phyloP scores from a whole-genome alignment of 2,329 filamentous ascomycete species.

The Fusarium sambucinum region DNA sequence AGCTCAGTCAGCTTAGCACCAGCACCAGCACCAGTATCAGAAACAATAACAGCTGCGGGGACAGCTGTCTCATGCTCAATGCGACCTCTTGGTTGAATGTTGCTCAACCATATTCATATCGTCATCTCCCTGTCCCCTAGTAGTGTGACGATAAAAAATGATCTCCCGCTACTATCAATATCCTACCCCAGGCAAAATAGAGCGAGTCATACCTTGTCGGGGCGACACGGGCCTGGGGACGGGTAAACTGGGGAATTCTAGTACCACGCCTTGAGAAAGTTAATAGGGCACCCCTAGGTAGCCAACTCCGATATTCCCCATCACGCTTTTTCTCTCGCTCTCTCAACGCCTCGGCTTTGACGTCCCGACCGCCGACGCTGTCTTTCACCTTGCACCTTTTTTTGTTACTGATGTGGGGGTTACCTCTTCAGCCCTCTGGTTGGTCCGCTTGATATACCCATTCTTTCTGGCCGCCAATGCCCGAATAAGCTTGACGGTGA shows the following conservation, averaged over 20 bases:
- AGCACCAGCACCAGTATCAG: slow-evolving; percentile 7
- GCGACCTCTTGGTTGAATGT: not conserved
- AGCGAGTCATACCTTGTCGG: slow-evolving; percentile 41
- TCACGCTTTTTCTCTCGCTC: slow-evolving; percentile 17
- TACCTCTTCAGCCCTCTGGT: slow-evolving; percentile 4
- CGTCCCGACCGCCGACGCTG: slow-evolving; percentile 42
- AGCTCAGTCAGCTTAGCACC: slow-evolving; percentile 31
- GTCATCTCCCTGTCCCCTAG: slow-evolving; percentile 9
- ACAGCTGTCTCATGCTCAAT: slow-evolving; percentile 28
- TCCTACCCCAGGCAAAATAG: slow-evolving; percentile 37
- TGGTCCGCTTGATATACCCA: slow-evolving; percentile 42
- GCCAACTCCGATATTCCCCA: slow-evolving; percentile 3
- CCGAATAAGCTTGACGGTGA: slow-evolving; percentile 45
- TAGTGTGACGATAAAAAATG: slow-evolving; percentile 36
- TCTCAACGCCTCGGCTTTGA: slow-evolving; percentile 38
- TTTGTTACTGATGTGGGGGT: slow-evolving; percentile 24
- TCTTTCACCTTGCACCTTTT: slow-evolving; percentile 34
- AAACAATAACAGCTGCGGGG: not conserved
- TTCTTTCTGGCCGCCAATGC: slow-evolving; percentile 38
- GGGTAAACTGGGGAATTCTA: slow-evolving; percentile 38
- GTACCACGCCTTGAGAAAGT: slow-evolving; percentile 22
- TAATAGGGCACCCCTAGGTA: not conserved
- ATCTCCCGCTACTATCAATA: slow-evolving; percentile 32
- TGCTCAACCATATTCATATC: slow-evolving; percentile 2
- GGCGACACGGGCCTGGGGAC: slow-evolving; percentile 33